Percentiles rank a stretch among this genome's conserved stretches.
phyloP scores from a whole-genome alignment of 1,284 basidiomycete genomes.

The Anthracocystis panici-leucophaei region DNA sequence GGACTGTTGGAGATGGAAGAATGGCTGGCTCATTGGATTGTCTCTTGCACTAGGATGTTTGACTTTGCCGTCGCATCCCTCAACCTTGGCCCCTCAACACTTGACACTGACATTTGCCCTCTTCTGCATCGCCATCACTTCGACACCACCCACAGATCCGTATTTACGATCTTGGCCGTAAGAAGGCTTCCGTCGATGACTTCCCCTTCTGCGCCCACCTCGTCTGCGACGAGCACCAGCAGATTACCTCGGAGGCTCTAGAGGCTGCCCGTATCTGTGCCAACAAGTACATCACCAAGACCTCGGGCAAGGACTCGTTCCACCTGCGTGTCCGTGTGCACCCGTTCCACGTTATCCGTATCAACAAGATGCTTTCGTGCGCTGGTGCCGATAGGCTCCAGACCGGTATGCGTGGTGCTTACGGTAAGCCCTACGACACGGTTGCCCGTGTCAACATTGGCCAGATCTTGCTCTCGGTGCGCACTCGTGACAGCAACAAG shows the following conservation, averaged over 20 bases:
- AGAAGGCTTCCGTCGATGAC: slow-evolving; percentile 90
- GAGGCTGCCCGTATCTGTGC: slow-evolving; percentile 99
- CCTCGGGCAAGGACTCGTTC: slow-evolving; percentile 98
- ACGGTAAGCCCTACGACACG: slow-evolving; percentile 98
- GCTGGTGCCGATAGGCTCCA: slow-evolving; percentile 96
- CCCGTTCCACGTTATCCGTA: slow-evolving; percentile 98
- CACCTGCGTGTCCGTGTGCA: slow-evolving; percentile 96
- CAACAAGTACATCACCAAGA: slow-evolving; percentile 99
- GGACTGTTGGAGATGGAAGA: background rate
- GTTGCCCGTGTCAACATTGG: slow-evolving; percentile 96
- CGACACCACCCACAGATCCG: slow-evolving; percentile 58
- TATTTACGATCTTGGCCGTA: slow-evolving; percentile 84
- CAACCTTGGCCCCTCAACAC: background rate
- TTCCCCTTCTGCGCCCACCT: slow-evolving; percentile 88
- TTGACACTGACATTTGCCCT: slow-evolving; percentile 7
- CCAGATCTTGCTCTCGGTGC: slow-evolving; percentile 95
- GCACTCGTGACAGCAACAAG: slow-evolving; percentile 89
- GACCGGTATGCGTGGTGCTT: slow-evolving; percentile 99
- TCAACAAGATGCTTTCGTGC: slow-evolving; percentile 99
- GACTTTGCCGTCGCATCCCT: background rate
- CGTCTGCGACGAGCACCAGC: slow-evolving; percentile 98
- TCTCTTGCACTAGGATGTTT: background rate
- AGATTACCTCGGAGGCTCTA: slow-evolving; percentile 93
- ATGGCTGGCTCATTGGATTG: slow-evolving; percentile 17
- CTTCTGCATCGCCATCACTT: background rate